Conservation (phyloP, 2,329 filamentous ascomycete genomes). For the Xylariaceae sp. region DNA sequence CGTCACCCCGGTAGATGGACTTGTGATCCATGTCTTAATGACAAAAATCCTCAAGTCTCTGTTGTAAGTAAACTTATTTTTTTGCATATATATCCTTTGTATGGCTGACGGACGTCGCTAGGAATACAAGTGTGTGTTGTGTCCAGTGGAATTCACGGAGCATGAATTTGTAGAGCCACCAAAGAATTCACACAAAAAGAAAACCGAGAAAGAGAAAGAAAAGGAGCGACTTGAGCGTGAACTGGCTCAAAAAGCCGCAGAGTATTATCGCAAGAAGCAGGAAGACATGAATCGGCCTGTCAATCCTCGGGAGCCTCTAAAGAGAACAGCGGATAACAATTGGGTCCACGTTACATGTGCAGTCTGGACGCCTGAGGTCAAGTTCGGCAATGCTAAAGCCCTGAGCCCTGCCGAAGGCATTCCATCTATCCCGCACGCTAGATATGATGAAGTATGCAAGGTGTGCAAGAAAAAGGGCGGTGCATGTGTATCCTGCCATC, state of each 20-base stretch:
- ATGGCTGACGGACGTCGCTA: conserved; percentile 42
- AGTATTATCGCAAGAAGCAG: conserved; percentile 83
- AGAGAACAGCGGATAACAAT: conserved; percentile 93
- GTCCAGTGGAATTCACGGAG: conserved; percentile 78
- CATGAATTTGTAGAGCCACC: conserved; percentile 84
- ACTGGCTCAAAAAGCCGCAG: conserved; percentile 74
- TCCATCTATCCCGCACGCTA: conserved; percentile 72
- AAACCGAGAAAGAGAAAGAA: conserved; percentile 84
- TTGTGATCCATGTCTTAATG: conserved; percentile 95
- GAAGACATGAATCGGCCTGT: conserved; percentile 80
- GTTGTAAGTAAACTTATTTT: conserved; percentile 61
- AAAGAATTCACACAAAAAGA: conserved; percentile 83
- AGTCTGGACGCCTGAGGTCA: conserved; percentile 88
- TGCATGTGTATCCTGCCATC: conserved; percentile 83
- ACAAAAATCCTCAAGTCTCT: conserved; percentile 89
- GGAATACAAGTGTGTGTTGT: conserved; percentile 92
- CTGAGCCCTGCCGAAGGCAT: conserved; percentile 90
- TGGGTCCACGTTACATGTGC: conserved; percentile 97
- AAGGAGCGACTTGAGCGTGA: conserved; percentile 86
- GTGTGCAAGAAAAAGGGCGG: conserved; percentile 75
- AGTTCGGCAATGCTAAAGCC: conserved; percentile 82
- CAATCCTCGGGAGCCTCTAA: conserved; percentile 86
- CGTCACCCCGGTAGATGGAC: conserved; percentile 80
- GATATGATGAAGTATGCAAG: conserved; percentile 80
- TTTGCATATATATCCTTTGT: background rate